Conservation (phyloP, 1,284 basidiomycete species). For the Ustilago nuda region DNA sequence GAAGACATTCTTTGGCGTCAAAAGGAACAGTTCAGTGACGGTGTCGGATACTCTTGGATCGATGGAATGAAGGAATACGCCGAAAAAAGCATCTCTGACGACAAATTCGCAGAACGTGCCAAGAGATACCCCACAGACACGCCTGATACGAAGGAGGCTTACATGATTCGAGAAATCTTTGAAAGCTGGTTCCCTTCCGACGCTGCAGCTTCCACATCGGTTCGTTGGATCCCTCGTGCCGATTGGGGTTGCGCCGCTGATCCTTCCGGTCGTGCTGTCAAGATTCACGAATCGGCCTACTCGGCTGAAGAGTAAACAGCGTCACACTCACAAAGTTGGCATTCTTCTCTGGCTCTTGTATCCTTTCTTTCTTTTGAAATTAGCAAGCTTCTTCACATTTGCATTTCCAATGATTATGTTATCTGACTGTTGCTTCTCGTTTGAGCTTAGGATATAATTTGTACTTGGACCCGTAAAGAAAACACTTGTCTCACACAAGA, state of each 20-base stretch:
- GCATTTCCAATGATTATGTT: neutral
- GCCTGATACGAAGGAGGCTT: conserved; percentile 97
- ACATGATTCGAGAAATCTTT: conserved; percentile 93
- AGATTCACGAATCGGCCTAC: conserved; percentile 95
- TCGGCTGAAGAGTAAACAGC: conserved; percentile 32
- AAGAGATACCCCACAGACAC: conserved; percentile 84
- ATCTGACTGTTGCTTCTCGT: neutral
- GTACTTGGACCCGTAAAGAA: no score
- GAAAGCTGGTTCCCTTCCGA: conserved; percentile 81
- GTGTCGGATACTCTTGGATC: conserved; percentile 99
- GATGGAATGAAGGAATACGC: conserved; percentile 98
- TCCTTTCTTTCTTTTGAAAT: neutral
- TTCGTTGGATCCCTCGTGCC: conserved; percentile 74
- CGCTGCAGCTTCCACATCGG: conserved; percentile 90
- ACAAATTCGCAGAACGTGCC: conserved; percentile 79
- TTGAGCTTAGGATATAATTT: neutral
- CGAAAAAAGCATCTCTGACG: conserved; percentile 80
- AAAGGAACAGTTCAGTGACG: conserved; percentile 99
- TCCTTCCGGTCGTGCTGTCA: conserved; percentile 93
- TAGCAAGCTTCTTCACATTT: neutral
- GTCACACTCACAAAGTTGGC: neutral
- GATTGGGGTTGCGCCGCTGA: conserved; percentile 97
- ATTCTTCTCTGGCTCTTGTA: neutral
- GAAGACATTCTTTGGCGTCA: conserved; percentile 96
- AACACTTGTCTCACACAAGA: no score